A percentile compares a stretch with the other conserved stretches of the same genome.
phyloP scores from a whole-genome alignment of 305 asterid genomes.

The Lippia alba region DNA sequence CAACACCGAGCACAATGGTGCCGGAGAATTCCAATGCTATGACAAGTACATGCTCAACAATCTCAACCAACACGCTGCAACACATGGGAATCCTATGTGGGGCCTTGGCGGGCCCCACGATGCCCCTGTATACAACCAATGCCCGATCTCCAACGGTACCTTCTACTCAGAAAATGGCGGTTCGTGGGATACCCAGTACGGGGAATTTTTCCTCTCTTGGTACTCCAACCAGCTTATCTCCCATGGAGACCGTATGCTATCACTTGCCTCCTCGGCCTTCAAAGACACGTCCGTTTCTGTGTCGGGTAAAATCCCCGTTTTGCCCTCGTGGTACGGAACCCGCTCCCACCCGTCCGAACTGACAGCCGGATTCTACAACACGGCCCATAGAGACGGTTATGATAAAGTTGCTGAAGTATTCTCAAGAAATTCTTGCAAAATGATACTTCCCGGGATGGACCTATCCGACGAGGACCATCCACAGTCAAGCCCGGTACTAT shows the following conservation, averaged over 20 bases:
- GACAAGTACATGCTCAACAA: slow-evolving; percentile 56
- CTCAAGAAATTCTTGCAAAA: slow-evolving; percentile 47
- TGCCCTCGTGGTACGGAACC: slow-evolving; percentile 52
- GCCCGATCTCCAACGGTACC: slow-evolving; percentile 43
- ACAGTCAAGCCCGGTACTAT: slow-evolving; percentile 51
- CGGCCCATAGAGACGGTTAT: slow-evolving; percentile 59
- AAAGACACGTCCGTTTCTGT: slow-evolving; percentile 41
- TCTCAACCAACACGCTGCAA: slow-evolving; percentile 56
- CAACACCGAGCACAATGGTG: slow-evolving; percentile 38
- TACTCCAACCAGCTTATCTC: slow-evolving; percentile 51
- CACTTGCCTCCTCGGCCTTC: slow-evolving; percentile 53
- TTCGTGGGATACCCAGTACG: slow-evolving; percentile 68
- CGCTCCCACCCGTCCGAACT: slow-evolving; percentile 72
- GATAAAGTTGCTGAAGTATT: slow-evolving; percentile 46
- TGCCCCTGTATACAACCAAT: slow-evolving; percentile 48
- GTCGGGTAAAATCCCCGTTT: slow-evolving; percentile 56
- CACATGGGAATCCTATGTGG: slow-evolving; percentile 61
- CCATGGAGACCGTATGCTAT: slow-evolving; percentile 59
- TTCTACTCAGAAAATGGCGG: slow-evolving; percentile 65
- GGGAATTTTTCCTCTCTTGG: slow-evolving; percentile 73
- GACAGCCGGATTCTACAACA: slow-evolving; percentile 63
- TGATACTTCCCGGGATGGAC: slow-evolving; percentile 63
- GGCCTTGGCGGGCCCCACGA: slow-evolving; percentile 73
- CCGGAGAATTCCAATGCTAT: slow-evolving; percentile 69
- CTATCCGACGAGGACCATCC: slow-evolving; percentile 42